Evolutionary conservation across 2,329 filamentous ascomycete species (phyloP).

Genomic region (Colletotrichum lindemuthianum): DNA sequence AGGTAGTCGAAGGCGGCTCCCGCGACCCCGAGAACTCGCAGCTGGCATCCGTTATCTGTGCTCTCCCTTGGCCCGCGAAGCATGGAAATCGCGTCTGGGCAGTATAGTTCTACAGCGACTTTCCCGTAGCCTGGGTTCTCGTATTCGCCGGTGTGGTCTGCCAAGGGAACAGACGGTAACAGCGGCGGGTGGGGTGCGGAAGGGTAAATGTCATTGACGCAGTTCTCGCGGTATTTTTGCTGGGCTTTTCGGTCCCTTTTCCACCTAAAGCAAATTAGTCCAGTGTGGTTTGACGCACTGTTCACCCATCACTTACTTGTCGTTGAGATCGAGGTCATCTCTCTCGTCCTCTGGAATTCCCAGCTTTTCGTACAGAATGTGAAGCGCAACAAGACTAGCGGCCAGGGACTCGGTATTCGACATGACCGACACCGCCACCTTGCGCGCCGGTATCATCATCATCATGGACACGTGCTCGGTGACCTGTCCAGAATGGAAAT

Average conservation of each 20-base stretch:
- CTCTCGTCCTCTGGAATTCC: constrained; percentile 35
- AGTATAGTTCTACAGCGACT: constrained; percentile 35
- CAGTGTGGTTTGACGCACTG: constrained; percentile 24
- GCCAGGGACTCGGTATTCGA: constrained; percentile 37
- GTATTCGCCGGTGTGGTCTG: constrained; percentile 53
- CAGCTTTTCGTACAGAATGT: constrained; percentile 45
- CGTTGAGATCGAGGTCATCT: constrained; percentile 4
- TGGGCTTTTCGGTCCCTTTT: background rate
- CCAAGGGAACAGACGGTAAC: constrained; percentile 49
- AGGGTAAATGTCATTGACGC: constrained; percentile 36
- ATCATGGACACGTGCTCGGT: constrained; percentile 42
- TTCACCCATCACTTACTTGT: constrained; percentile 19
- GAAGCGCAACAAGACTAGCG: constrained; percentile 40
- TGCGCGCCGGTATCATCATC: constrained; percentile 46
- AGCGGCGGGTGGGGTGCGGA: constrained; percentile 39
- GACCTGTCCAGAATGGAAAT: constrained; percentile 44
- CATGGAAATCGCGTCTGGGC: constrained; percentile 8
- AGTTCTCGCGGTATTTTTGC: constrained; percentile 32
- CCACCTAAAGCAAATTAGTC: background rate
- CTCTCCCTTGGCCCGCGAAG: background rate
- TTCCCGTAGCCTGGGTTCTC: constrained; percentile 44
- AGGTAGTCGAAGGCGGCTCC: constrained; percentile 8
- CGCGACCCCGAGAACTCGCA: constrained; percentile 21
- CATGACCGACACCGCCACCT: constrained; percentile 46
- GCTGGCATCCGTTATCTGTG: constrained; percentile 26